Conservation (phyloP, 345 rosid species). For the Firmiana major region DNA sequence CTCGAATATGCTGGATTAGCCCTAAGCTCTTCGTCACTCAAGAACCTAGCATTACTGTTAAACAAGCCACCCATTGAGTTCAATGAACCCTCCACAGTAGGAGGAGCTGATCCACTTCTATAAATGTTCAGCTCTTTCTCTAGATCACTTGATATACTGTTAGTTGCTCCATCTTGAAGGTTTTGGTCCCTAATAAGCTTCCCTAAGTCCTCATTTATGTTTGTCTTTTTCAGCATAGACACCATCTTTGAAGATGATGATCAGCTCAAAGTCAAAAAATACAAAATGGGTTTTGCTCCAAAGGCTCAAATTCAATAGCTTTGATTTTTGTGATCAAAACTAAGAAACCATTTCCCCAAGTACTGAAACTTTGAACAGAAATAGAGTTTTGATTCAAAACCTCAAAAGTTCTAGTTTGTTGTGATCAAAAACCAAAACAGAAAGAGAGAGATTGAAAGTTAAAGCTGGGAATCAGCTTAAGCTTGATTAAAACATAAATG, state of each 20-base stretch:
- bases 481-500: not conserved
- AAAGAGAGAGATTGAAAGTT: not conserved
- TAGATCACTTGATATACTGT: slow-evolving; percentile 35
- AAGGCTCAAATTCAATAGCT: slow-evolving; percentile 5
- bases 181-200: slow-evolving; percentile 51
- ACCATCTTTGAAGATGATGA: slow-evolving; percentile 40
- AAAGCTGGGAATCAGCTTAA: not conserved
- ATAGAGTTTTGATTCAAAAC: not conserved
- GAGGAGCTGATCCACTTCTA: slow-evolving; percentile 97
- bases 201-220: slow-evolving; percentile 38
- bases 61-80: slow-evolving; percentile 66
- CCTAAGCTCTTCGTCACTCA: slow-evolving; percentile 68
- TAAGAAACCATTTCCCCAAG: slow-evolving; percentile 1
- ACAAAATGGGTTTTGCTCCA: slow-evolving; percentile 12
- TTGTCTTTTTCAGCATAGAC: slow-evolving; percentile 45
- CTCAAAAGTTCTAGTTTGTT: not conserved
- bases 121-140: slow-evolving; percentile 65
- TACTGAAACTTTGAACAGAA: slow-evolving; percentile 1
- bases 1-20: slow-evolving; percentile 71
- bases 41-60: slow-evolving; percentile 42
- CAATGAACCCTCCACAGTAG: slow-evolving; percentile 89
- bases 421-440: not conserved
- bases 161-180: slow-evolving; percentile 29
- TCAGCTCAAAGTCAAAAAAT: slow-evolving; percentile 14
- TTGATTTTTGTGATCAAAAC: slow-evolving; percentile 11